Percentiles rank a stretch among this genome's conserved stretches.
These are phyloP conservation scores for Xylaria telfairii DNA, from an alignment of 495 filamentous ascomycete genomes.

Conservation along the genomic window DNA sequence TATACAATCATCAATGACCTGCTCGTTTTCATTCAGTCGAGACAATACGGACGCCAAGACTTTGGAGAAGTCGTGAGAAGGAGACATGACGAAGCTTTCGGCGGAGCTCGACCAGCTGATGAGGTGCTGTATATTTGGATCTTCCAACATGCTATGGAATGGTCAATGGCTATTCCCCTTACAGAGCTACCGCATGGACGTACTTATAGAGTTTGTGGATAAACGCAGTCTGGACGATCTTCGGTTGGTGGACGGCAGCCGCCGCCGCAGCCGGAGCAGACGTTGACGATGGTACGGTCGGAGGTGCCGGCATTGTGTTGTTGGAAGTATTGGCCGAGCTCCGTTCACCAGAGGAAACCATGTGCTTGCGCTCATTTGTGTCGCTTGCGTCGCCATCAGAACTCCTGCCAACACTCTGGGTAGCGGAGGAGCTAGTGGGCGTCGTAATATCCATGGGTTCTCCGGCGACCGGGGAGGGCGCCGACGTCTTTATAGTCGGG, in stretches of 20 bases:
- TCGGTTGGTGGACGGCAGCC: slow-evolving; percentile 90
- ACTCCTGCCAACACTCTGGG: slow-evolving; percentile 50
- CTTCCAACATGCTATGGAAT: slow-evolving; percentile 86
- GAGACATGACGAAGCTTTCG: slow-evolving; percentile 98
- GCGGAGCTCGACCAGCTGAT: slow-evolving; percentile 94
- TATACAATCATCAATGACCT: slow-evolving; percentile 40
- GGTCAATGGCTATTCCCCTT: slow-evolving; percentile 45
- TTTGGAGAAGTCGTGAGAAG: slow-evolving; percentile 96
- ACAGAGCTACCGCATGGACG: slow-evolving; percentile 38
- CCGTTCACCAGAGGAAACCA: slow-evolving; percentile 39
- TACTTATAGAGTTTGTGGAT: slow-evolving; percentile 99
- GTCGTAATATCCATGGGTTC: slow-evolving; percentile 60
- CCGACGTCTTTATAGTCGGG: slow-evolving; percentile 57
- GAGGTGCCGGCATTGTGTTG: slow-evolving; percentile 26
- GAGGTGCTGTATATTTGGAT: slow-evolving; percentile 87
- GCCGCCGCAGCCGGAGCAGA: slow-evolving; percentile 67
- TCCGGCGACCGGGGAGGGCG: slow-evolving; percentile 52
- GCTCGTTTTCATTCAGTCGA: slow-evolving; percentile 25
- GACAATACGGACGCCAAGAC: slow-evolving; percentile 80
- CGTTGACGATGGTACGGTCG: slow-evolving; percentile 20
- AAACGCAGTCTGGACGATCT: slow-evolving; percentile 98
- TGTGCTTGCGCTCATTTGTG: slow-evolving; percentile 41
- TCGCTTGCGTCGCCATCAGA: slow-evolving; percentile 53
- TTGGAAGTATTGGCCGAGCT: slow-evolving; percentile 34
- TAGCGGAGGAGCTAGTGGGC: slow-evolving; percentile 51